Conservation (phyloP, 169 alveolate genomes). For the Miamiensis avidus region DNA sequence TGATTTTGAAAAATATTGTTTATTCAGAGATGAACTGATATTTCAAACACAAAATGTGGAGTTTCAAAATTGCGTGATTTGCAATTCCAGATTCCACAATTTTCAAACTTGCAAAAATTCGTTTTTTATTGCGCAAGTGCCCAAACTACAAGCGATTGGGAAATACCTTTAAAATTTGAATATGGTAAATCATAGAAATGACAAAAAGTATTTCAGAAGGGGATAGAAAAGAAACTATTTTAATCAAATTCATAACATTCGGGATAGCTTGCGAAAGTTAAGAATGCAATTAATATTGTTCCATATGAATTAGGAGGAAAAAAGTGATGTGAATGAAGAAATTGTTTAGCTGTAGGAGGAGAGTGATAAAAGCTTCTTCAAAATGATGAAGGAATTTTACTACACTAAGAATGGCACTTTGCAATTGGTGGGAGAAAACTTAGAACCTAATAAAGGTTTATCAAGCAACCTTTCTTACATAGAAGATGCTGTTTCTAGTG, state of each 20-base stretch:
- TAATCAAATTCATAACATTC: no score
- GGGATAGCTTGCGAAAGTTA: no score
- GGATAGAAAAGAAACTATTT: no score
- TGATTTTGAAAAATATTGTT: not conserved
- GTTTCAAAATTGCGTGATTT: not conserved
- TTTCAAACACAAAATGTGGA: not conserved
- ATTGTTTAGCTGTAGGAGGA: not conserved
- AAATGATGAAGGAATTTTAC: no score
- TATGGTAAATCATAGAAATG: no score
- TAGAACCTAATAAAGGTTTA: not conserved
- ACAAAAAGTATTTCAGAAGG: not conserved
- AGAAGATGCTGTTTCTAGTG: not conserved
- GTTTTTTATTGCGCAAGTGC: not conserved
- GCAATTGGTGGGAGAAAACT: not conserved
- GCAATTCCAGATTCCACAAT: not conserved
- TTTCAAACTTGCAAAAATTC: not conserved
- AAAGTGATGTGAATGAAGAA: not conserved
- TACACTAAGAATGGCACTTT: not conserved
- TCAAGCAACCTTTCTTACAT: not conserved
- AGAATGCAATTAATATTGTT: not conserved
- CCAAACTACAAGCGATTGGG: not conserved
- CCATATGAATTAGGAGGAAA: not conserved
- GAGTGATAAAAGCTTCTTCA: no score
- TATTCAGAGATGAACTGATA: no score
- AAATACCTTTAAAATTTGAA: not conserved